Evolutionary conservation across 176 grass and related monocot genomes (phyloP), one percentile per base, ranked within the genome.

Genomic region (Avena atlantica): DNA sequence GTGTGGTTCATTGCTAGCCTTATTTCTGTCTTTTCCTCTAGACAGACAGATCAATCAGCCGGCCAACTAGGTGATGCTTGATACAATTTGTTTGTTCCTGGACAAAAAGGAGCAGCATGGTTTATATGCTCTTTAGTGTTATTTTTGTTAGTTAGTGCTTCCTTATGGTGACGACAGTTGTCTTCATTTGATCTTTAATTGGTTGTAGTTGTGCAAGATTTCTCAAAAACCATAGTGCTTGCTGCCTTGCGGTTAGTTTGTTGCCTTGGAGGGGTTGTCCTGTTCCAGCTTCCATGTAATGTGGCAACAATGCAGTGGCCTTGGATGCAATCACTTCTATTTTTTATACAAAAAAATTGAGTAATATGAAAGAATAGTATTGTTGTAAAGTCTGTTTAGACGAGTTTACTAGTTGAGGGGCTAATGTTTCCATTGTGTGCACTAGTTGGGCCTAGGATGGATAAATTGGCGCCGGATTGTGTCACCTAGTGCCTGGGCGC

Each of bases 171-270:
- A 74, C 7, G 48, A 14, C 3, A 52, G 63, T 55, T 83, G 73
- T 64, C 63, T 85, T 51, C 63, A 36, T 82, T 23, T 55, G 64
- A 78, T 21, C 79, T 83, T 71, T 31, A 16, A 19, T 47, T 79
- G 34, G 73, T 47, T 78, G 84, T 62, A 47, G 23, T 44, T 80
- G n/a, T 71, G 27, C 58, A 63, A 9, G n/a, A 65, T 79, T 85
- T 27, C 44, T 55, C 10, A 42, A 1, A 77, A 9, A 2, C 13
- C 45, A 45, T 25, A 55, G 25, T 20, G 19, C 8, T 56, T 85
- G 40, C 70, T 73, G 42, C 70, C 20, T 73, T 48, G 40, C 40
- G 47, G 40, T 71, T n/a, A 29, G 51, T 7, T 15, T 67, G 24
- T 47, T 73, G 12, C 16, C 53, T 78, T 61, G 14, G 53, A 27